Evolutionary conservation across 169 alveolate genomes (phyloP).

Genomic region (Cystoisospora suis): DNA sequence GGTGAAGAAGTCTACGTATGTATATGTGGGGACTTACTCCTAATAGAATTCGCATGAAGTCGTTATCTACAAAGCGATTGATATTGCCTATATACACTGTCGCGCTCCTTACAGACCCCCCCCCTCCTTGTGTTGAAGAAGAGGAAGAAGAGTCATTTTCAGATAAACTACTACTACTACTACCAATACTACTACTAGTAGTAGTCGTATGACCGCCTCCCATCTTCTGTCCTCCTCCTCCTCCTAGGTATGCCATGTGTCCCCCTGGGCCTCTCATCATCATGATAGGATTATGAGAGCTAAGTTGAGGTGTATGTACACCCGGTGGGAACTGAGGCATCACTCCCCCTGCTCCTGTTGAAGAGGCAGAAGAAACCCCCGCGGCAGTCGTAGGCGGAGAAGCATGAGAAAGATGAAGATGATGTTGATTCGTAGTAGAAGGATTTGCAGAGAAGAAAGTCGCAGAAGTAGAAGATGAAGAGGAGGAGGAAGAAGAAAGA

Average conservation of each 20-base stretch:
- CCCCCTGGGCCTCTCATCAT: not conserved
- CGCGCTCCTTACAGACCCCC: not conserved
- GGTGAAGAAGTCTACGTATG: not conserved
- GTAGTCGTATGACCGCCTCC: not conserved
- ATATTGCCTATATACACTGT: slow-evolving; percentile 30
- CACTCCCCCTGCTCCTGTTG: not conserved
- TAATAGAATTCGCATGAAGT: slow-evolving; percentile 18
- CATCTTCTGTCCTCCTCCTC: not conserved
- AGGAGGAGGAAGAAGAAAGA: not conserved
- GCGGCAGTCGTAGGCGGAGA: not conserved
- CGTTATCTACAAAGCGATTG: slow-evolving; percentile 16
- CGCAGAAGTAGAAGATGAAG: not conserved
- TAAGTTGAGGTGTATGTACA: no score
- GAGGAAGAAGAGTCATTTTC: no score
- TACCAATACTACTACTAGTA: no score
- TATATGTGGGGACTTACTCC: not conserved
- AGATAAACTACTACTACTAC: no score
- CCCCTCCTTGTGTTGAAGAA: not conserved
- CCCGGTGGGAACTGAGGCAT: not conserved
- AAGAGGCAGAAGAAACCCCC: not conserved
- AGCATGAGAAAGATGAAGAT: not conserved
- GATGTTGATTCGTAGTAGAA: not conserved
- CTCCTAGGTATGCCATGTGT: not conserved
- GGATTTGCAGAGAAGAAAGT: not conserved
- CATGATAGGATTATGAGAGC: not conserved